A percentile compares a stretch with the other conserved stretches of the same genome.
Conservation (phyloP, 2,329 filamentous ascomycete species). For the Didymella arachidicola region DNA sequence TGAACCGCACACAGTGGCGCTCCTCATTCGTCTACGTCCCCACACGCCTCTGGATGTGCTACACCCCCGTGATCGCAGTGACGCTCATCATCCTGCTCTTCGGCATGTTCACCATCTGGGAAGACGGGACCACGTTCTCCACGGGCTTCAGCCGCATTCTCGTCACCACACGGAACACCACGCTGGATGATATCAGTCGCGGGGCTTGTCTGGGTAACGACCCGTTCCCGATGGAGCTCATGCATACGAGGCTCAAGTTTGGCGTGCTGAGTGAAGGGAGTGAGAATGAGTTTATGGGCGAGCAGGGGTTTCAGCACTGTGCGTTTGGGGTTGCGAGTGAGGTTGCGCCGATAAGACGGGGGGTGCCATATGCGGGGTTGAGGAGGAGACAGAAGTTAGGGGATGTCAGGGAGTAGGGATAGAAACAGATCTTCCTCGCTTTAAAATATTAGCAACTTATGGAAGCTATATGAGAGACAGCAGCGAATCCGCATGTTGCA, state of each 20-base stretch:
- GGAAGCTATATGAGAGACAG: too few relatives aligned
- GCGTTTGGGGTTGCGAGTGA: constrained; percentile 45
- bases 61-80: constrained; percentile 43
- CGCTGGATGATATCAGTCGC: constrained; percentile 50
- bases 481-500: too few relatives aligned
- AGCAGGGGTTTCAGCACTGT: constrained; percentile 39
- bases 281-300: constrained; percentile 33
- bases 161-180: constrained; percentile 47
- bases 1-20: constrained; percentile 35
- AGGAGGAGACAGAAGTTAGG: constrained; percentile 3
- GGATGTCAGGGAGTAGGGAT: not conserved
- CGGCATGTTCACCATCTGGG: constrained; percentile 40
- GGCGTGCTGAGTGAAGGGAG: constrained; percentile 46
- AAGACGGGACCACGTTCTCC: constrained; percentile 48
- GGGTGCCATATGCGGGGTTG: constrained; percentile 37
- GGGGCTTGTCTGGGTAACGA: constrained; percentile 52
- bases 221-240: constrained; percentile 50
- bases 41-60: constrained; percentile 45
- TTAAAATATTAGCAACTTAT: not conserved
- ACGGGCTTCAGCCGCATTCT: constrained; percentile 47
- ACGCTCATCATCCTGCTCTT: constrained; percentile 39
- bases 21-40: constrained; percentile 46
- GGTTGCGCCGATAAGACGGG: constrained; percentile 31
- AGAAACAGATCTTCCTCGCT: not conserved
- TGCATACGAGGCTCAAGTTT: constrained; percentile 48